phyloP scores from a whole-genome alignment of 2,329 filamentous ascomycete species.

The Sarocladiaceae sp. region DNA sequence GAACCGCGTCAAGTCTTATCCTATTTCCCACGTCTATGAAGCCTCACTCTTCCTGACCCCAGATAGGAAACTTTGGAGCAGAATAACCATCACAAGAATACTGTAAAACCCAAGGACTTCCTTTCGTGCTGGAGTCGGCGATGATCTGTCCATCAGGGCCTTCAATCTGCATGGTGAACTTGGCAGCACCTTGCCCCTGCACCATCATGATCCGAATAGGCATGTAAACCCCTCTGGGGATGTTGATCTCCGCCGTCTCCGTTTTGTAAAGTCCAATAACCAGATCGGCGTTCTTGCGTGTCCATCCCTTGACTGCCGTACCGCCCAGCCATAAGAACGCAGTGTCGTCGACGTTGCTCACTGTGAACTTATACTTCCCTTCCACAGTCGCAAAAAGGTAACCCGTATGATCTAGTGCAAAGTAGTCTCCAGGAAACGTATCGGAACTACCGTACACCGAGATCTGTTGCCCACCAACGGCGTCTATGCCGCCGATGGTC shows the following conservation, averaged over 20 bases:
- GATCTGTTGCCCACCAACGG: background rate
- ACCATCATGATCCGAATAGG: background rate
- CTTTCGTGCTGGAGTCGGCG: background rate
- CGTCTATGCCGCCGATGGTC: background rate
- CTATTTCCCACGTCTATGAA: constrained; percentile 74
- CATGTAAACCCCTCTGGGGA: background rate
- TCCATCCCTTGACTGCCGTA: constrained; percentile 3
- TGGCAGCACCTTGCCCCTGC: background rate
- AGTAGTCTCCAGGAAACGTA: background rate
- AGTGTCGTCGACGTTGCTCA: background rate
- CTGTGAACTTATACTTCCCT: background rate
- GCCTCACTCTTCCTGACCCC: constrained; percentile 38
- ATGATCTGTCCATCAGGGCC: constrained; percentile 1
- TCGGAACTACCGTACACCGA: background rate
- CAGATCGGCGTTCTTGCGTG: background rate
- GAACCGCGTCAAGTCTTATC: constrained; percentile 59
- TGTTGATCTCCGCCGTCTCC: background rate
- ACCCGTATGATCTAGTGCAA: constrained; percentile 1
- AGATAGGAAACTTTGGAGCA: background rate
- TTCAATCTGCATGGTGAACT: background rate
- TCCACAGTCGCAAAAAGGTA: background rate
- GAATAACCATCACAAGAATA: constrained; percentile 15
- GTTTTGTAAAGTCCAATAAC: background rate
- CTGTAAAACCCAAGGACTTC: constrained; percentile 4
- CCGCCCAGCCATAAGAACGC: background rate